A percentile compares a stretch with the other conserved stretches of the same genome.
These are phyloP conservation scores for Dioscorea cayenensis DNA, from an alignment of 116 monocot species.

Conservation along the genomic window DNA sequence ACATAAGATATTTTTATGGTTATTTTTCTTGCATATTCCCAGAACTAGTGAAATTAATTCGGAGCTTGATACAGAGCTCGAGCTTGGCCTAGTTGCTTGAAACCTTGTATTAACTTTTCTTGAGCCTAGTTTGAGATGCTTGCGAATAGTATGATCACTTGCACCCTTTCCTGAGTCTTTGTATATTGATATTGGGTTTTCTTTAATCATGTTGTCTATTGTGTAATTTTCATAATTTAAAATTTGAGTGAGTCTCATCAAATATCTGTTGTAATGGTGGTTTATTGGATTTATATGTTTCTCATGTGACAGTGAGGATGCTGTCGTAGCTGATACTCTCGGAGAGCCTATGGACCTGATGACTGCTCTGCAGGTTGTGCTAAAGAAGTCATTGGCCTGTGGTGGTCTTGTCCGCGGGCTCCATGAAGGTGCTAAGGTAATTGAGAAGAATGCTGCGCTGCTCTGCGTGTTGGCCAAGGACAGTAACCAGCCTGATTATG, in stretches of 20 bases:
- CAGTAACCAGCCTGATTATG: constrained; percentile 82
- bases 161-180: no score
- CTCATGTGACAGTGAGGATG: background rate
- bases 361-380: constrained; percentile 69
- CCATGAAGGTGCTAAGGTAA: constrained; percentile 67
- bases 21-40: no score
- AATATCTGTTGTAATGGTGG: background rate
- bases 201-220: background rate
- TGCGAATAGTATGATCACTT: no score
- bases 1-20: no score
- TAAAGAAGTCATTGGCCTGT: constrained; percentile 63
- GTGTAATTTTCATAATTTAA: background rate
- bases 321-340: constrained; percentile 16
- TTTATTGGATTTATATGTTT: background rate
- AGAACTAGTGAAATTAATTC: no score
- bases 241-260: background rate
- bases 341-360: constrained; percentile 83
- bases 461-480: constrained; percentile 75
- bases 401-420: constrained; percentile 70
- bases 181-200: no score
- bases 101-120: no score
- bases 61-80: no score
- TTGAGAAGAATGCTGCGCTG: constrained; percentile 80
- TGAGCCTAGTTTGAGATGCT: no score
- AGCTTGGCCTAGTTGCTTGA: no score